Evolutionary conservation across 768 basidiomycete genomes (phyloP).

Genomic region (Myochromella boudieri): DNA sequence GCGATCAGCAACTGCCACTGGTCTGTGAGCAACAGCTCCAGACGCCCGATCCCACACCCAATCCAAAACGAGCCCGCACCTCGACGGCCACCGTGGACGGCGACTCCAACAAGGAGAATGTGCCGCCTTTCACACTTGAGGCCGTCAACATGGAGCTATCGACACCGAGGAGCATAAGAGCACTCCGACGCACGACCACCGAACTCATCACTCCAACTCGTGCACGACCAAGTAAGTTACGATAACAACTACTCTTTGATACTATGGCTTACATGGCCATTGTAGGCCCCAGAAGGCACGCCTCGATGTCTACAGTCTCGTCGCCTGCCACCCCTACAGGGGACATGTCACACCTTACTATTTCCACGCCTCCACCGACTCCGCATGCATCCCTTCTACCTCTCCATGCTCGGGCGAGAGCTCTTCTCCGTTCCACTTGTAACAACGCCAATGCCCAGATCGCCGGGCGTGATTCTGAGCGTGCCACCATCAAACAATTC

Average conservation of each 20-base stretch:
- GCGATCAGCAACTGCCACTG: conserved; percentile 27
- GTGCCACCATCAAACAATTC: conserved; percentile 57
- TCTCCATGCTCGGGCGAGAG: conserved; percentile 59
- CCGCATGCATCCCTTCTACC: conserved; percentile 51
- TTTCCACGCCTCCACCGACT: conserved; percentile 63
- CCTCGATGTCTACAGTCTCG: conserved; percentile 45
- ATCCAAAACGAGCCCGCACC: conserved; percentile 62
- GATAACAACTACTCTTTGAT: background rate
- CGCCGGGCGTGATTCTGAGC: conserved; percentile 70
- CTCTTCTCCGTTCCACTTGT: conserved; percentile 70
- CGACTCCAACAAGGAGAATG: conserved; percentile 75
- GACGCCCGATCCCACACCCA: conserved; percentile 65
- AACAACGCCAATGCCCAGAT: conserved; percentile 51
- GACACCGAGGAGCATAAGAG: conserved; percentile 39
- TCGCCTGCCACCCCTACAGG: conserved; percentile 45
- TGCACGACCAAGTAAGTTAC: conserved; percentile 41
- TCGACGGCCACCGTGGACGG: conserved; percentile 45
- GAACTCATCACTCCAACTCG: conserved; percentile 43
- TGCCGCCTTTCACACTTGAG: conserved; percentile 57
- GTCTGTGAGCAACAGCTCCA: conserved; percentile 43
- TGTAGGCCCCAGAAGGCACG: conserved; percentile 44
- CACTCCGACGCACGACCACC: conserved; percentile 37
- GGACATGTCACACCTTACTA: conserved; percentile 38
- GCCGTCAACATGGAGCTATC: conserved; percentile 31
- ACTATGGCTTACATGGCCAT: conserved; percentile 13